Evolutionary conservation across 1,284 basidiomycete genomes (phyloP).

Genomic region (Irpex sp.): DNA sequence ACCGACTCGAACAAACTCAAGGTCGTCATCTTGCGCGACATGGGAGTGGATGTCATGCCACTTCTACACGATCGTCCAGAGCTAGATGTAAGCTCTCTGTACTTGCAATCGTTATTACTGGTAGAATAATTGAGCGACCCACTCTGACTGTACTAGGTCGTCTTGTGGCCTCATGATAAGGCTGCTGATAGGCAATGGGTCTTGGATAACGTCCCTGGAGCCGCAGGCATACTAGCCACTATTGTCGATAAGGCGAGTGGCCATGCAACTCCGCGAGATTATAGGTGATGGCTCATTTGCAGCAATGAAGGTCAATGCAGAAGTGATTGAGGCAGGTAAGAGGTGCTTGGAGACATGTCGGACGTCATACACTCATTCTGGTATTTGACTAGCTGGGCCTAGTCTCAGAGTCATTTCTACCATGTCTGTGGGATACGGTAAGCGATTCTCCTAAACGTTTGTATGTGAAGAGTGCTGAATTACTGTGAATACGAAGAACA

Average conservation of each 20-base stretch:
- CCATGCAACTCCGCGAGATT: background rate
- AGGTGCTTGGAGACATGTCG: conserved; percentile 7
- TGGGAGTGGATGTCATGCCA: conserved; percentile 72
- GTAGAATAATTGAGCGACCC: background rate
- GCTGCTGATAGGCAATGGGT: conserved; percentile 75
- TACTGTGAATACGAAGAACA: conserved; percentile 59
- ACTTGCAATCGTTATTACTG: background rate
- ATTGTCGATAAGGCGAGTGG: conserved; percentile 63
- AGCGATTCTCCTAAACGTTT: conserved; percentile 16
- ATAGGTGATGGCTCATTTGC: background rate
- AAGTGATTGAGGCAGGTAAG: conserved; percentile 66
- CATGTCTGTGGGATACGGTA: conserved; percentile 87
- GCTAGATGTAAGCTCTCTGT: conserved; percentile 44
- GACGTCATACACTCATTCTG: background rate
- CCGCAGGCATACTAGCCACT: conserved; percentile 65
- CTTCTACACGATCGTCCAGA: conserved; percentile 48
- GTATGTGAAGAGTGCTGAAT: background rate
- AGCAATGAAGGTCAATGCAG: conserved; percentile 57
- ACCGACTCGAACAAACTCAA: conserved; percentile 30
- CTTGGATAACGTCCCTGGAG: conserved; percentile 66
- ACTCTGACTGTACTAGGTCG: conserved; percentile 38
- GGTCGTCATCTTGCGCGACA: conserved; percentile 63
- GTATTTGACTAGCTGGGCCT: conserved; percentile 52
- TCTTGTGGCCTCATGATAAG: conserved; percentile 70
- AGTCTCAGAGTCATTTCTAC: conserved; percentile 81